These are phyloP conservation scores for Penicillium nucicola DNA, from an alignment of 495 filamentous ascomycete genomes.

Conservation along the genomic window DNA sequence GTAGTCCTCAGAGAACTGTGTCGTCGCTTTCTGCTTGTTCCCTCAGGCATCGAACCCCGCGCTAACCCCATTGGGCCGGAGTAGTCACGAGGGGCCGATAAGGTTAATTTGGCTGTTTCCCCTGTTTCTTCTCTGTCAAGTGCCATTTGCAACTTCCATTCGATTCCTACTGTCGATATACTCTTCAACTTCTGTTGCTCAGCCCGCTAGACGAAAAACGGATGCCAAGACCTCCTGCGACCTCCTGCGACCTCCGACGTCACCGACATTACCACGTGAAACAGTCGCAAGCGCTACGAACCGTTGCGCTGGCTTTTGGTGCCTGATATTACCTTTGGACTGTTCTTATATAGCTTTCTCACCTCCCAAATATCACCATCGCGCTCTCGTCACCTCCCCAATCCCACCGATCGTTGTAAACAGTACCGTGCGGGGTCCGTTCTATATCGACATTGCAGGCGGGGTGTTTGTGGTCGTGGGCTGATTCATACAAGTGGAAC, in stretches of 20 bases:
- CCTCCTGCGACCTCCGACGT: slow-evolving; percentile 20
- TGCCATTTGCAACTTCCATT: background rate
- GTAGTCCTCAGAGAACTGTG: background rate
- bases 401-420: background rate
- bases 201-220: slow-evolving; percentile 4
- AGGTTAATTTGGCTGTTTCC: slow-evolving; percentile 3
- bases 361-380: background rate
- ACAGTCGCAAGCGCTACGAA: slow-evolving; percentile 1
- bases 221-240: slow-evolving; percentile 10
- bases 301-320: background rate
- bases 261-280: slow-evolving; percentile 15
- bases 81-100: slow-evolving; percentile 22
- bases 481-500: background rate
- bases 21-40: background rate
- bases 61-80: slow-evolving; percentile 26
- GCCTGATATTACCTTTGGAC: background rate
- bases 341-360: background rate
- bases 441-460: slow-evolving; percentile 5
- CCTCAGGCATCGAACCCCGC: slow-evolving; percentile 21
- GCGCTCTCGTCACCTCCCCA: background rate
- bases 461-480: slow-evolving; percentile 3
- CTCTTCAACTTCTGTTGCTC: background rate
- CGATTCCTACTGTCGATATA: too few relatives aligned
- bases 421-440: slow-evolving; percentile 19
- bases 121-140: background rate